A percentile compares a stretch with the other conserved stretches of the same genome.
Conservation (phyloP, 2,329 filamentous ascomycete species). For the Aspergillus brasiliensis region DNA sequence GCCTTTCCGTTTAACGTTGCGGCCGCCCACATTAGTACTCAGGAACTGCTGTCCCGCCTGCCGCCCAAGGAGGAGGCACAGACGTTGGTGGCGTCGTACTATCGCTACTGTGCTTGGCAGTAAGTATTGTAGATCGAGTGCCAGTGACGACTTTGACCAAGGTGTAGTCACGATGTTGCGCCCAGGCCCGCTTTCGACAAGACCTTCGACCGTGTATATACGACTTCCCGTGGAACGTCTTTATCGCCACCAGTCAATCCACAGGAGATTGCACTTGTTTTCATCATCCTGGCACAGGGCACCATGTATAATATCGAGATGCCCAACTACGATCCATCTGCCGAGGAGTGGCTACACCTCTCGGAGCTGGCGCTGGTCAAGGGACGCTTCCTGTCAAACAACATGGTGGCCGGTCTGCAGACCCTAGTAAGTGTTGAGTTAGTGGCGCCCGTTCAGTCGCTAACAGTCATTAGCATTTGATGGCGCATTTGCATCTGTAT, state of each 20-base stretch:
- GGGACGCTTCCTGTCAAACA: slow-evolving; percentile 1
- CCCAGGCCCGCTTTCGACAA: slow-evolving; percentile 1
- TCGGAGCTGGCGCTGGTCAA: slow-evolving; percentile 3
- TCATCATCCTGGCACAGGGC: slow-evolving; percentile 3
- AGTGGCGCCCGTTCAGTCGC: not conserved
- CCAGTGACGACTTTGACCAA: not conserved
- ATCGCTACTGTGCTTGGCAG: slow-evolving; percentile 7
- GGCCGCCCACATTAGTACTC: not conserved
- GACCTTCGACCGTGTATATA: not conserved
- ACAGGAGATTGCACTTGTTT: slow-evolving; percentile 3
- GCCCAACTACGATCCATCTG: slow-evolving; percentile 1
- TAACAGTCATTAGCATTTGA: slow-evolving; percentile 6
- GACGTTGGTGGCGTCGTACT: slow-evolving; percentile 5
- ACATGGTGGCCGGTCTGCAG: slow-evolving; percentile 1
- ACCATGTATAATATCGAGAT: slow-evolving; percentile 6
- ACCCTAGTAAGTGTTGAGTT: not conserved
- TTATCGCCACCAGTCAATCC: not conserved
- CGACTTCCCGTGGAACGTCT: not conserved
- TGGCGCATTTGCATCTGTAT: slow-evolving; percentile 4
- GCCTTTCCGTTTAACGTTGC: slow-evolving; percentile 2
- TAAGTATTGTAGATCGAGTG: not conserved
- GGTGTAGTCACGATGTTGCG: not conserved
- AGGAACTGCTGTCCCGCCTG: slow-evolving; percentile 1
- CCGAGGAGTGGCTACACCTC: slow-evolving; percentile 5
- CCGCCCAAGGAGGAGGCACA: not conserved